Evolutionary conservation across 441 rosid genomes (phyloP).

Genomic region (Gossypium lobatum): DNA sequence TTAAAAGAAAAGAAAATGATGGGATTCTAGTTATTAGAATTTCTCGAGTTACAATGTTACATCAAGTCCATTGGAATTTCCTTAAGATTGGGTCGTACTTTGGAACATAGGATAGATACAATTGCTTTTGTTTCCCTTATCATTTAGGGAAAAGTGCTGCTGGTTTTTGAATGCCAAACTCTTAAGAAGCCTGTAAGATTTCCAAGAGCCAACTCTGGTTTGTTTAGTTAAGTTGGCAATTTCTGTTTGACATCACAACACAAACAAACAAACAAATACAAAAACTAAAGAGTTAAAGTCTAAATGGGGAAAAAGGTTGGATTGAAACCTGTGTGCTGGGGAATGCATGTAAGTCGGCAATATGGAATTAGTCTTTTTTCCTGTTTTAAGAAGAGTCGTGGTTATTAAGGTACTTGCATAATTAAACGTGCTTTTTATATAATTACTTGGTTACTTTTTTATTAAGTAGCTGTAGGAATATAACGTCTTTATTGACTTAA

Average conservation of each 20-base stretch:
- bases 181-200: background rate
- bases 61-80: background rate
- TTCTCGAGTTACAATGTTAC: background rate
- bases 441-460: too few species aligned
- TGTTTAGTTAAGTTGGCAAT: background rate
- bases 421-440: background rate
- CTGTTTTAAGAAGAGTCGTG: background rate
- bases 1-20: too few species aligned
- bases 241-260: background rate
- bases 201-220: background rate
- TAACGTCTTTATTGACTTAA: too few species aligned
- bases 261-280: background rate
- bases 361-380: background rate
- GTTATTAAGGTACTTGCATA: background rate
- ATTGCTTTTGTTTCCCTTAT: background rate
- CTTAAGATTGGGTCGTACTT: background rate
- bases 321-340: background rate
- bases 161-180: background rate
- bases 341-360: background rate
- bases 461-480: too few species aligned
- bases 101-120: background rate
- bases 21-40: background rate
- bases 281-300: background rate
- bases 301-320: background rate
- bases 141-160: background rate